Percentiles rank a stretch among this genome's conserved stretches.
Conservation (phyloP, 108 stramenopile species). For the Skeletonema grethae region DNA sequence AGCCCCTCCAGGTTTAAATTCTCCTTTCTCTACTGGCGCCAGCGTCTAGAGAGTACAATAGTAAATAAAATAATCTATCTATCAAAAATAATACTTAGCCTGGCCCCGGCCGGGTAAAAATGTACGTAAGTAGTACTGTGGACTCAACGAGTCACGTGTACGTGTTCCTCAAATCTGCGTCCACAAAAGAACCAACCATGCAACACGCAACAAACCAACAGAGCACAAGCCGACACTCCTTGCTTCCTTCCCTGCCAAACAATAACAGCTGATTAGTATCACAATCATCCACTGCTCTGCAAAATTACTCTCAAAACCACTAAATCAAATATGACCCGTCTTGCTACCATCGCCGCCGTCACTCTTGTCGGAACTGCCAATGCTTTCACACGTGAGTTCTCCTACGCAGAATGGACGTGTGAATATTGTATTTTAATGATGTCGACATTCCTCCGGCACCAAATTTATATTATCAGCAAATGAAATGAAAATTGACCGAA, state of each 20-base stretch:
- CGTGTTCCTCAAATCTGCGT: background rate
- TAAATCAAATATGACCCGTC: conserved; percentile 27
- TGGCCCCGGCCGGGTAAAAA: background rate
- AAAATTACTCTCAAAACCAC: background rate
- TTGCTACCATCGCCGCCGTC: conserved; percentile 25
- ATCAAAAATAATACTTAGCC: no score
- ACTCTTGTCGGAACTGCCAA: conserved; percentile 34
- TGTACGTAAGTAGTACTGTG: background rate
- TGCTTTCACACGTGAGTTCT: conserved; percentile 43
- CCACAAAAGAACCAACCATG: no score
- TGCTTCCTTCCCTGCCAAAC: background rate
- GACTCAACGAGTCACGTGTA: background rate
- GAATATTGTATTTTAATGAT: background rate
- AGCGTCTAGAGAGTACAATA: no score
- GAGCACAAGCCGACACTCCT: background rate
- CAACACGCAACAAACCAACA: no score
- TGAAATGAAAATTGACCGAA: background rate
- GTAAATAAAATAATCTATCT: no score
- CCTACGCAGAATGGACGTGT: background rate
- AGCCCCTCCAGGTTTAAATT: no score
- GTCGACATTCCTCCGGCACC: background rate
- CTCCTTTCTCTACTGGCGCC: no score
- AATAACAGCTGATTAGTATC: background rate
- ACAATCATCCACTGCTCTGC: background rate
- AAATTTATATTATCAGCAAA: background rate